A percentile compares a stretch with the other conserved stretches of the same genome.
These are phyloP conservation scores for Trichoderma sp. DNA, from an alignment of 2,329 filamentous ascomycete species.

Conservation along the genomic window DNA sequence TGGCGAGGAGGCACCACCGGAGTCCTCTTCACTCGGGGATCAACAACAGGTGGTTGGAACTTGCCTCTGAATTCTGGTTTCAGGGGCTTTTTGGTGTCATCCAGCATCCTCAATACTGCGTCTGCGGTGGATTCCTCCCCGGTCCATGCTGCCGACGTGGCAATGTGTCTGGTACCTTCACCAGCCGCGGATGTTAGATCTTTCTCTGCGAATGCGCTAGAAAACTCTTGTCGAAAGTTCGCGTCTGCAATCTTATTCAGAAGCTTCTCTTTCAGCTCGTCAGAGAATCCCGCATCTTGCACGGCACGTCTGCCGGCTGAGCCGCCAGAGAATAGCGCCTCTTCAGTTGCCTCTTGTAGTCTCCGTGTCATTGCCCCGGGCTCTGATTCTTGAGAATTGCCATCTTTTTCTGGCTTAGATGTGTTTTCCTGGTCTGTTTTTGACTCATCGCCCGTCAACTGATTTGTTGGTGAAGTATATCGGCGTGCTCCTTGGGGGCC, in stretches of 20 bases:
- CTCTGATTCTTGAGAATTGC: slow-evolving; percentile 17
- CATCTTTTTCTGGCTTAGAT: background rate
- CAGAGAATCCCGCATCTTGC: slow-evolving; percentile 62
- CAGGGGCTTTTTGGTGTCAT: slow-evolving; percentile 74
- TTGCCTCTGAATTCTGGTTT: slow-evolving; percentile 47
- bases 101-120: slow-evolving; percentile 77
- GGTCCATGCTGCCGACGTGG: slow-evolving; percentile 70
- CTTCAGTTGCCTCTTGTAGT: slow-evolving; percentile 62
- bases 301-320: slow-evolving; percentile 57
- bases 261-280: slow-evolving; percentile 59
- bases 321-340: slow-evolving; percentile 59
- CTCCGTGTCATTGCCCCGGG: slow-evolving; percentile 54
- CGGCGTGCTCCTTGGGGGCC: background rate
- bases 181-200: slow-evolving; percentile 58
- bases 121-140: slow-evolving; percentile 74
- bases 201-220: slow-evolving; percentile 48
- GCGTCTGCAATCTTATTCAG: slow-evolving; percentile 56
- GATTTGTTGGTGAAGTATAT: slow-evolving; percentile 1
- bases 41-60: slow-evolving; percentile 47
- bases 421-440: background rate
- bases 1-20: slow-evolving; percentile 43
- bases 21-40: slow-evolving; percentile 49
- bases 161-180: slow-evolving; percentile 65
- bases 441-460: background rate
- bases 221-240: slow-evolving; percentile 52